Evolutionary conservation across 306 rosid genomes (phyloP), one percentile per base, ranked within the genome.

Genomic region (Glycine latifolia): DNA sequence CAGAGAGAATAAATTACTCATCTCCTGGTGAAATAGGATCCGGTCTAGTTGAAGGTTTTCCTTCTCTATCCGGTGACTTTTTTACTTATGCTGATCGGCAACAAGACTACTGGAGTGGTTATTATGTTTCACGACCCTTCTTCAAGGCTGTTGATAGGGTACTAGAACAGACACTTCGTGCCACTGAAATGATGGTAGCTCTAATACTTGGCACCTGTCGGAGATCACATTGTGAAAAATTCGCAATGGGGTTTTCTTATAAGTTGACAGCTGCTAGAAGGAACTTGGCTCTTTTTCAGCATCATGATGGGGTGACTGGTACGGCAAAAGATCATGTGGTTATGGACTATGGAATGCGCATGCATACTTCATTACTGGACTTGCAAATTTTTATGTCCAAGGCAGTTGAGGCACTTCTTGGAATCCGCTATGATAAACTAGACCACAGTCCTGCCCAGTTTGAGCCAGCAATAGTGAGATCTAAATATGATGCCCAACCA

Each of bases 281-380:
- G 84, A 95, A 95, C 79, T 87, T 95, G 62, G 99, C 99, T 74
- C 99, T 95, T 83, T 95, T 95, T 84, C 99, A 95, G 92, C 99
- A 95, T 86, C 99, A 95, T 78, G 99, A 95, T 72, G 99, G 99
- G 48, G 99, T 95, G 72, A 93, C 99, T 11, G 99, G 99, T 79
- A 95, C 99, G 52, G 99, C 99, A 66, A 95, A 93, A 82, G 98
- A 95, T 83, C 93, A 95, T 8, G 98, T 95, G 79, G 99, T 95
- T 72, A 81, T 63, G 75, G 98, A 95, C 87, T 95, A 95, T 17
- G 99, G 99, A 79, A 85, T 82, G 77, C 92, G 99, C 75, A 95
- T 95, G 99, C 93, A 95, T 80, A 91, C 89, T 72, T 95, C 98
- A 33, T 84, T 95, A 85, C 96, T 86, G 77, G 99, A 95, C 88